phyloP scores from a whole-genome alignment of 805 yeast species.

The Candida ovalis region DNA sequence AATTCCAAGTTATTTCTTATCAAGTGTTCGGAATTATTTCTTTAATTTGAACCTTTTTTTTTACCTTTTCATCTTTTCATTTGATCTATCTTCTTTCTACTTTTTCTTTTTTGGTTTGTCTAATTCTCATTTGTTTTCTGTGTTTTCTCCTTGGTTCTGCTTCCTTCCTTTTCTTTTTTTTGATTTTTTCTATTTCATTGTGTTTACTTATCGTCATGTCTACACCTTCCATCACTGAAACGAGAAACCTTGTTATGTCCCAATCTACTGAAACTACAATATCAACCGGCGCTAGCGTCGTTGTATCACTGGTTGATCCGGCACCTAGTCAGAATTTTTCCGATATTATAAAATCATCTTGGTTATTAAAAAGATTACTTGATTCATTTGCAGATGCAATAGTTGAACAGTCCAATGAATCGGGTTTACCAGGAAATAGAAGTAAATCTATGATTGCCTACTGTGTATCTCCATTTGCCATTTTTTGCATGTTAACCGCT shows the following conservation, averaged over 20 bases:
- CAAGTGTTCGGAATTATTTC: too few relatives aligned
- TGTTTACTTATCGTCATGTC: not conserved
- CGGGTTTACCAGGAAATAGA: slow-evolving; percentile 28
- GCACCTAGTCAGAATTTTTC: slow-evolving; percentile 8
- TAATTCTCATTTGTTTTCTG: not conserved
- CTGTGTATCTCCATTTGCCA: slow-evolving; percentile 46
- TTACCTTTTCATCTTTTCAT: not conserved
- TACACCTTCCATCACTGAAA: not conserved
- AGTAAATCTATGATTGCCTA: slow-evolving; percentile 44
- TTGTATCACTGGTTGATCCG: slow-evolving; percentile 15
- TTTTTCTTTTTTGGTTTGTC: not conserved
- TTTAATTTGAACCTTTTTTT: too few relatives aligned
- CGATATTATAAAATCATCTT: slow-evolving; percentile 17
- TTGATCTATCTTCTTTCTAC: not conserved
- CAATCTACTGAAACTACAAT: slow-evolving; percentile 1
- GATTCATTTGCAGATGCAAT: slow-evolving; percentile 33
- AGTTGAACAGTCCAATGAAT: slow-evolving; percentile 29
- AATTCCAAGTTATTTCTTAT: too few relatives aligned
- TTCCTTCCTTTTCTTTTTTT: not conserved
- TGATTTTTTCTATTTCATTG: too few relatives aligned
- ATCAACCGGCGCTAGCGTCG: not conserved
- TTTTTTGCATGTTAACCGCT: slow-evolving; percentile 55
- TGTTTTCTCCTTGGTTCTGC: not conserved
- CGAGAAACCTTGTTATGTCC: not conserved
- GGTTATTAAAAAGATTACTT: slow-evolving; percentile 23